These are phyloP conservation scores for Moricandia arvensis DNA, from an alignment of 345 rosid species.

Conservation along the genomic window DNA sequence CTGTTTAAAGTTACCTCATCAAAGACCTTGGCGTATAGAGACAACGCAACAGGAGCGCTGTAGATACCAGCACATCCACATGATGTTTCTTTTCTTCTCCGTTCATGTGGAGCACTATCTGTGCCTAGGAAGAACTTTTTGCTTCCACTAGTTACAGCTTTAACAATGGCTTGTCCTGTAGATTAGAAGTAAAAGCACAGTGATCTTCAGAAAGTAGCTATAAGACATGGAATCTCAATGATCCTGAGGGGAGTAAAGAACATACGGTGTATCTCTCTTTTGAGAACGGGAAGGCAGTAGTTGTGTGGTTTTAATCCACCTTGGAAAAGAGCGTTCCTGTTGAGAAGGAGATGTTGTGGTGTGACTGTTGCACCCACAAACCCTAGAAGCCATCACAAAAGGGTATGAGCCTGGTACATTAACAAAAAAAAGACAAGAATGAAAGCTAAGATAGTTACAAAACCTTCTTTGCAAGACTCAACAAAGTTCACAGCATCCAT, in stretches of 20 bases:
- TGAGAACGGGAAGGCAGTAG: slow-evolving; percentile 93
- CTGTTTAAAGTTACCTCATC: slow-evolving; percentile 57
- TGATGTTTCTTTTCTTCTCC: slow-evolving; percentile 66
- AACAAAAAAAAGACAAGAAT: neutral
- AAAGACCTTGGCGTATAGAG: slow-evolving; percentile 72
- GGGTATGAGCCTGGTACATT: slow-evolving; percentile 1
- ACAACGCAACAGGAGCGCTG: slow-evolving; percentile 69
- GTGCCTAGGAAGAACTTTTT: slow-evolving; percentile 90
- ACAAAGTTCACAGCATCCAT: slow-evolving; percentile 81
- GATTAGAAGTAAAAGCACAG: neutral
- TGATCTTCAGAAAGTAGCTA: neutral
- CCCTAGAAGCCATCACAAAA: slow-evolving; percentile 41
- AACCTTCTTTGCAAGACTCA: slow-evolving; percentile 84
- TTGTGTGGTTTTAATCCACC: slow-evolving; percentile 94
- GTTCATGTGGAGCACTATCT: slow-evolving; percentile 98
- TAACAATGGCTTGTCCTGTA: slow-evolving; percentile 80
- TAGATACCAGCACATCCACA: slow-evolving; percentile 97
- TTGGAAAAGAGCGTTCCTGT: slow-evolving; percentile 85
- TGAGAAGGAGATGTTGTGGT: slow-evolving; percentile 94
- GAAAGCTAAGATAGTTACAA: neutral
- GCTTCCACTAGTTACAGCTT: slow-evolving; percentile 91
- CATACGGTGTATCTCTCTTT: slow-evolving; percentile 89
- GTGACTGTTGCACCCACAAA: slow-evolving; percentile 89
- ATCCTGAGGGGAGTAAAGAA: slow-evolving; percentile 4
- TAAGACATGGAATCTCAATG: neutral